Base-by-base conservation (phyloP, 768 basidiomycete genomes). In the Lactifluus volemus region DNA sequence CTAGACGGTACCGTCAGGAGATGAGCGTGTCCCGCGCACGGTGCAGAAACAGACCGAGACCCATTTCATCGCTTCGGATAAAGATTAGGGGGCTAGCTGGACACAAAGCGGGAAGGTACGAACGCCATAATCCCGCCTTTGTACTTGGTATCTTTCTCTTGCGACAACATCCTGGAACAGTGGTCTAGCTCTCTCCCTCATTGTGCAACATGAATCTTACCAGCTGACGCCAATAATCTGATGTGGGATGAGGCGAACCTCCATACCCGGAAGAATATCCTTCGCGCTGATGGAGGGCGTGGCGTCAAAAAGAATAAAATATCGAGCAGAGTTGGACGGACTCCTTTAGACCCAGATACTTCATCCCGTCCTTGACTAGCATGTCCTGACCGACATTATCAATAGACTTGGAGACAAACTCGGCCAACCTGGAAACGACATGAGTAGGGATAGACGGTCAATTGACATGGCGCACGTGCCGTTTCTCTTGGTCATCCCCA, bases 151-250 rank as follows among this genome's bases (percentile, higher is more conserved):
- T 78, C 73, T 21, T 69, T 73, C 67, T 88, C 86, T 68, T 84
- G 82, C 15, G 83, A 76, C 0, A 86, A 59, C 88, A 92, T 89
- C 84, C 82, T 82, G 38, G 4, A 25, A n/a, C 19, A 15, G 32
- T 5, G 34, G 17, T 36, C 12, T 38, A 29, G 30, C 5, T 14
- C 12, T 12, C n/a, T 30, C 32, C 41, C 21, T 36, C 21, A n/a
- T n/a, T 5, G 50, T 29, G 53, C 15, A 38, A 11, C 15, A 53
- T 25, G 64, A n/a, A n/a, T 19, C 73, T 38, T 60, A 81, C 85
- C 88, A 92, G 41, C 80, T 79, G 17, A 92, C 88, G 0, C 90
- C 89, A 53, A 92, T 84, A 41, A 81, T 75, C 70, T 92, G 87
- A 68, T 92, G 90, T 7, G 83, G 80, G 61, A 92, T 75, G 9